Base-by-base conservation (phyloP, 2,329 filamentous ascomycete species). In the Nothopassalora personata region DNA sequence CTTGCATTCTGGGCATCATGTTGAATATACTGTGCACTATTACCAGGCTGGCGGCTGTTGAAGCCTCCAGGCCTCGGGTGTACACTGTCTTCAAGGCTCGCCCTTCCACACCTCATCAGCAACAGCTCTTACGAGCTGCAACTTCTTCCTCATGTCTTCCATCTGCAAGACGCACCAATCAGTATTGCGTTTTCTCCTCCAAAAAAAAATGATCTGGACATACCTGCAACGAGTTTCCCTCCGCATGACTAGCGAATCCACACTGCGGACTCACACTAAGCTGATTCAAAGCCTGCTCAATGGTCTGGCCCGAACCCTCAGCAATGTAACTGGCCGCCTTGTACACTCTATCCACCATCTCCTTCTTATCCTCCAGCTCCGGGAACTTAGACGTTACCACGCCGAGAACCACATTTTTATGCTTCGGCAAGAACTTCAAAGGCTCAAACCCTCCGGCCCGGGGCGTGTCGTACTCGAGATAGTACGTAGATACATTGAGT, bases 91-190 rank as follows among this genome's bases (percentile, higher is more conserved):
- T 70, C 61, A 83, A 63, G 76, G 70, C 74, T 83, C 74, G 19
- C 79, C 78, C 4, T 80, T 79, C 89, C 88, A 92, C 59, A 91
- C 82, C 68, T 87, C 83, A 69, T 91, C 83, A 2, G 89, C 88
- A 67, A 92, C 84, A 66, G 84, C 79, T 63, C 88, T 82, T 18
- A 91, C 86, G 54, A 92, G 75, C 64, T 82, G 78, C 68, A 92
- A 74, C 78, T 91, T 92, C 73, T 82, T 84, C 75, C 83, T 83
- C 85, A 91, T 87, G 62, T 89, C 87, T 49, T 89, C 83, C 33
- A 53, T 63, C 9, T 50, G 55, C 53, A 66, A 31, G 13, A 84
- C 81, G 19, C 15, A 18, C 8, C 2, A 34, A 13, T 18, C 4
- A n/a, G 7, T n/a, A 43, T 18, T 15, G 18, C 4, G n/a, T 18